Percentiles rank a stretch among this genome's conserved stretches.
Conservation (phyloP, 2,329 filamentous ascomycete genomes). For the Scedosporium apiospermum region DNA sequence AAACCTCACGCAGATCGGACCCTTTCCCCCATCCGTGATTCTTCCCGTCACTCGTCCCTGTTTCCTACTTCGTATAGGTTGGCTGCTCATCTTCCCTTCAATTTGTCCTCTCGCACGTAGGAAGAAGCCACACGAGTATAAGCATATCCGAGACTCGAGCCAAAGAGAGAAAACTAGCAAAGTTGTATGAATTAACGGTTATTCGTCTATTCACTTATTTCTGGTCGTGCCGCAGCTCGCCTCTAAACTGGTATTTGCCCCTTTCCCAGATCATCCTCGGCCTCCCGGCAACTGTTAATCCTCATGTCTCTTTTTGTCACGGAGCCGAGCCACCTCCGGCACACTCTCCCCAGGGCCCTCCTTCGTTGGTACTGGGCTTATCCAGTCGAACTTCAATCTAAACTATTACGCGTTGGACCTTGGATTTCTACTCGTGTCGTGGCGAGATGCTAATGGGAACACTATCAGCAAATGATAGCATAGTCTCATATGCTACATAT, state of each 20-base stretch:
- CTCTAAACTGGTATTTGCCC: neutral
- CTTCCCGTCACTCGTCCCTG: neutral
- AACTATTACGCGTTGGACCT: no score
- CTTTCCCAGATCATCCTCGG: neutral
- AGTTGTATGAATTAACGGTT: no score
- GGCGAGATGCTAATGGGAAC: neutral
- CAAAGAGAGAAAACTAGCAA: neutral
- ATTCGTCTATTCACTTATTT: neutral
- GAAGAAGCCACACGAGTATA: no score
- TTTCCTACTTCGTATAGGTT: no score
- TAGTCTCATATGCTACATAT: no score
- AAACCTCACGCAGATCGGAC: neutral
- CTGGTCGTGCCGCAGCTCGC: neutral
- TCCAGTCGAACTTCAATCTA: neutral
- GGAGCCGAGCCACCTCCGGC: neutral
- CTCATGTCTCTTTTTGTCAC: neutral
- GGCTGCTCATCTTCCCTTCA: no score
- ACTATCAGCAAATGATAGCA: neutral
- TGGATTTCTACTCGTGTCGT: neutral
- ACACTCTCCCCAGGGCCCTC: neutral
- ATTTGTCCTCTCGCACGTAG: no score
- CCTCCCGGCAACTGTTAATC: neutral
- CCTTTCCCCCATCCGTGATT: neutral
- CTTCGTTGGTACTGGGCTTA: neutral
- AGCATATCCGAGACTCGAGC: neutral